Base-by-base conservation (phyloP, 495 filamentous ascomycete genomes). In the Clohesyomyces aquaticus region DNA sequence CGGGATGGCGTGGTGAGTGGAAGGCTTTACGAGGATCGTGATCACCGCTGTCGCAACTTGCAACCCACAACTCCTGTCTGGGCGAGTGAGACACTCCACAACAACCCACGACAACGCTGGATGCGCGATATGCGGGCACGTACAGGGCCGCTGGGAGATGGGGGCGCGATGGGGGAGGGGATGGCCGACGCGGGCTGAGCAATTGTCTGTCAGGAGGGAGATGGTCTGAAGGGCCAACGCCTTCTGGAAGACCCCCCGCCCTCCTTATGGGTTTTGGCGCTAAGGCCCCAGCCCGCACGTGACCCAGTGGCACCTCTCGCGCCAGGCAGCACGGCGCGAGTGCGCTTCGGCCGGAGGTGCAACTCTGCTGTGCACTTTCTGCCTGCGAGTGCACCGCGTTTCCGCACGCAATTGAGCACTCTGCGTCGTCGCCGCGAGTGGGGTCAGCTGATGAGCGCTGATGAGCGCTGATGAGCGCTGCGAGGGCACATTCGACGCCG, bases 1-100 rank as follows among this genome's bases (percentile, higher is more conserved):
- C 55, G 38, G 55, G 38, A 63, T 59, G 62, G 62, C 54, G 62
- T 53, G 55, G 47, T 59, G 62, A 45, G n/a, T n/a, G n/a, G 58
- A 61, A 61, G 58, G 27, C 27, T 27, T 53, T 19, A 12, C 32
- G 43, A 50, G 9, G 52, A 42, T 48, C 26, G 50, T 21, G 51
- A 55, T 58, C 55, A 58, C 32, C 32, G 41, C 55, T 41, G 55
- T 58, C 58, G 46, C 21, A 53, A 43, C 47, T 45, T 32, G 26
- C 56, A 45, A 25, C 26, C 16, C 18, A 16, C 18, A 59, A 16
- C 48, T n/a, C n/a, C n/a, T n/a, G n/a, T n/a, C n/a, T n/a, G 48
- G 42, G 19, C 14, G 28, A n/a, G 32, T 32, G 47, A 16, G 59
- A 35, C 9, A 45, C 59, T 28, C 53, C 32, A 45, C 32, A 54